Evolutionary conservation across 148 eudicot species (phyloP).

Genomic region (Amaranthus cruentus): DNA sequence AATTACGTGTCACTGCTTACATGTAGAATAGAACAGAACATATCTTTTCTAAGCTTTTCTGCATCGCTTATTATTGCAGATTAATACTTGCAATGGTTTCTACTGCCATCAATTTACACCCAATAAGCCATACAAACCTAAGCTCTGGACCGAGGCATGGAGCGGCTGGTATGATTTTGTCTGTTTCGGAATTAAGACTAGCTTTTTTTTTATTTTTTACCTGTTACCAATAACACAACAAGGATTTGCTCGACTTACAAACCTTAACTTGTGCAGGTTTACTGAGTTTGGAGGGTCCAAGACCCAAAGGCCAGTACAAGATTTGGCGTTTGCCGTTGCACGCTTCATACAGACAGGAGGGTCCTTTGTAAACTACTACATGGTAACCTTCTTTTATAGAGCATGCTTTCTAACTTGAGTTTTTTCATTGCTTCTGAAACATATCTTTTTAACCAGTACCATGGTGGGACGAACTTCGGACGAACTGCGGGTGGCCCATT

Average conservation of each 20-base stretch:
- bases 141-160: constrained; percentile 95
- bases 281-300: constrained; percentile 80
- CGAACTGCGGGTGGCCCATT: constrained; percentile 94
- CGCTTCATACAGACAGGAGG: constrained; percentile 81
- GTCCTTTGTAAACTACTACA: constrained; percentile 86
- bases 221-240: neutral
- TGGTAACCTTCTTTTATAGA: constrained; percentile 42
- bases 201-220: neutral
- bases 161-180: constrained; percentile 66
- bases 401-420: neutral
- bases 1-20: too few species aligned
- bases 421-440: neutral
- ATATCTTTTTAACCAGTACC: constrained; percentile 48
- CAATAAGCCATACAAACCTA: constrained; percentile 74
- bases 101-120: constrained; percentile 79
- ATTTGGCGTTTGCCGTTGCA: constrained; percentile 88
- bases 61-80: constrained; percentile 38
- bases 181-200: neutral
- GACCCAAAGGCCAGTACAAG: constrained; percentile 75
- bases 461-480: constrained; percentile 93
- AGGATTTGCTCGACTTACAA: neutral
- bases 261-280: constrained; percentile 41
- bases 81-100: constrained; percentile 91
- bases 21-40: neutral
- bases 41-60: constrained; percentile 1